Evolutionary conservation across 1,284 basidiomycete species (phyloP).

Genomic region (Ceratobasidium sp.): DNA sequence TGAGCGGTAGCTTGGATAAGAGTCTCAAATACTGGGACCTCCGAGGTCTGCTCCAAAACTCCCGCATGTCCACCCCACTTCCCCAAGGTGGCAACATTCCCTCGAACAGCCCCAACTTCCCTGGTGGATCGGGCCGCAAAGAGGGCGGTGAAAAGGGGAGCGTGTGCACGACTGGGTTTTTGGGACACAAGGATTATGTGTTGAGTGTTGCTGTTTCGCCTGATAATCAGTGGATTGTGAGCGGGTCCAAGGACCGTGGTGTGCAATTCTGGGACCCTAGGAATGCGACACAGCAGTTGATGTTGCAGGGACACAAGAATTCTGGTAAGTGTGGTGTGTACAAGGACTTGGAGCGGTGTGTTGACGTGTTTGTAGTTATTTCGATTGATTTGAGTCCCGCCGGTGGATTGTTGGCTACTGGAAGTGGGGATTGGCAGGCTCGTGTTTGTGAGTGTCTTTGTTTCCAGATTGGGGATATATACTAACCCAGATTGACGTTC

Average conservation of each 20-base stretch:
- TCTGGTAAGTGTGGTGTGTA: slow-evolving; percentile 58
- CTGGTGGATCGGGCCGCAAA: slow-evolving; percentile 50
- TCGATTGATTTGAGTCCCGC: slow-evolving; percentile 80
- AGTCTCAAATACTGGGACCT: slow-evolving; percentile 89
- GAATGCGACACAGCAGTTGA: slow-evolving; percentile 75
- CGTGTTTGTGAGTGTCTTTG: slow-evolving; percentile 69
- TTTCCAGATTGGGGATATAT: background rate
- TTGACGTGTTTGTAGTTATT: slow-evolving; percentile 62
- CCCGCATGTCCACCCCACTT: slow-evolving; percentile 44
- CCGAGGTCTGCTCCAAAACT: slow-evolving; percentile 52
- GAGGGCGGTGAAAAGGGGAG: slow-evolving; percentile 56
- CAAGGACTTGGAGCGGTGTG: slow-evolving; percentile 5
- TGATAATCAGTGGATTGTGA: slow-evolving; percentile 86
- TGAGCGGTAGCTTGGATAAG: slow-evolving; percentile 85
- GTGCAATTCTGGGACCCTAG: slow-evolving; percentile 88
- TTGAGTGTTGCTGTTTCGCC: slow-evolving; percentile 79
- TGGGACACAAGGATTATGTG: slow-evolving; percentile 88
- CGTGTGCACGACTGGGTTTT: slow-evolving; percentile 76
- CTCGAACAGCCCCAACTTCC: slow-evolving; percentile 29
- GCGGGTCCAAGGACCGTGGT: slow-evolving; percentile 87
- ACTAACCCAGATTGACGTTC: background rate
- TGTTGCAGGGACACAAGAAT: slow-evolving; percentile 90
- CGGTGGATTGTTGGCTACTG: slow-evolving; percentile 79
- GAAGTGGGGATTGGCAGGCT: slow-evolving; percentile 84
- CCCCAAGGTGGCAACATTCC: slow-evolving; percentile 43